phyloP scores from a whole-genome alignment of 768 basidiomycete species.

The Mycena filopes region DNA sequence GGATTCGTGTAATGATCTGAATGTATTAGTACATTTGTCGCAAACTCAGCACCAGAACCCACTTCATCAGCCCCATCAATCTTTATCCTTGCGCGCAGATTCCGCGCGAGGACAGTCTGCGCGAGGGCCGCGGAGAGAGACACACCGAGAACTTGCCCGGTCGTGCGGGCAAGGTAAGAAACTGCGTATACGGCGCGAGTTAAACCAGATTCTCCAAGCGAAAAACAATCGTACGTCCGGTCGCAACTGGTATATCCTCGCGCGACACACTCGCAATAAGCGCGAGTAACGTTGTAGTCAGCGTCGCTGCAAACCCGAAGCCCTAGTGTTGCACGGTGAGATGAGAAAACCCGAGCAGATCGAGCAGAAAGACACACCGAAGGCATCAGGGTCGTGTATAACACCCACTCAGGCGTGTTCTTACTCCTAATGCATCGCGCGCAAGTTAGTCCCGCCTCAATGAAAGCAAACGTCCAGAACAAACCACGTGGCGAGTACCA shows the following conservation, averaged over 20 bases:
- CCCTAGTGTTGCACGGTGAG: slow-evolving; percentile 51
- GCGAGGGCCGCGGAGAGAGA: slow-evolving; percentile 70
- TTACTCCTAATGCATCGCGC: slow-evolving; percentile 13
- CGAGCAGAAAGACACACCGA: slow-evolving; percentile 55
- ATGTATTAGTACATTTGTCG: not conserved
- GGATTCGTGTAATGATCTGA: slow-evolving; percentile 61
- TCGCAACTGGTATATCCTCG: slow-evolving; percentile 72
- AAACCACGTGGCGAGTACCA: slow-evolving; percentile 20
- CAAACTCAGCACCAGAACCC: not conserved
- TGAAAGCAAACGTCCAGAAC: not conserved
- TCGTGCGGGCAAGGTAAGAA: slow-evolving; percentile 77
- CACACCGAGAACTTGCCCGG: slow-evolving; percentile 83
- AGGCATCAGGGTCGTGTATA: slow-evolving; percentile 42
- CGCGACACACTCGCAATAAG: slow-evolving; percentile 70
- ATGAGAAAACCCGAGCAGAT: slow-evolving; percentile 43
- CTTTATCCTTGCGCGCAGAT: slow-evolving; percentile 65
- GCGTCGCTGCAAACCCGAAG: slow-evolving; percentile 64
- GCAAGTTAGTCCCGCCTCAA: too few relatives aligned
- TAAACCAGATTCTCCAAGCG: not conserved
- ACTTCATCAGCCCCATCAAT: slow-evolving; percentile 66
- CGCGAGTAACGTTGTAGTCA: slow-evolving; percentile 70
- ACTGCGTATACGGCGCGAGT: slow-evolving; percentile 48
- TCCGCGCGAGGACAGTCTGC: slow-evolving; percentile 64
- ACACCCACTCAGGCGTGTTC: slow-evolving; percentile 33
- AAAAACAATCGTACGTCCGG: slow-evolving; percentile 69